phyloP scores from a whole-genome alignment of 225 moss, liverwort and hornwort species.

The Physcomitrellopsis africana region DNA sequence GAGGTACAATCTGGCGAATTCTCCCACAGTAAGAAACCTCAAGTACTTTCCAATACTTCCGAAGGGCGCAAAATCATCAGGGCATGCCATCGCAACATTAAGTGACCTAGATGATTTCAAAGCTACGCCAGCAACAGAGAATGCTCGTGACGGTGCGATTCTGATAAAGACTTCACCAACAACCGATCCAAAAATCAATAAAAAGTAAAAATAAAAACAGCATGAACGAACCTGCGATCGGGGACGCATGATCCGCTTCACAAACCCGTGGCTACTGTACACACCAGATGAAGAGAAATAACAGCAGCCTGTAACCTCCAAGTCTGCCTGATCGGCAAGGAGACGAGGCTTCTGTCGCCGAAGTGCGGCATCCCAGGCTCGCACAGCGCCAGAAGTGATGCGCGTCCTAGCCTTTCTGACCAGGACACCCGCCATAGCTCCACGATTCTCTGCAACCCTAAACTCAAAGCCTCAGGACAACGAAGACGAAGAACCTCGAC shows the following conservation, averaged over 20 bases:
- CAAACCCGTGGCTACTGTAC: slow-evolving; percentile 22
- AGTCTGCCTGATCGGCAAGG: slow-evolving; percentile 24
- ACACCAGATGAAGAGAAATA: slow-evolving; percentile 36
- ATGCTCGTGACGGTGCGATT: neutral
- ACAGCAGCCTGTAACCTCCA: slow-evolving; percentile 8
- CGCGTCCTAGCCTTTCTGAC: slow-evolving; percentile 42
- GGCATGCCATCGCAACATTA: neutral
- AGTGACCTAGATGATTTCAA: neutral
- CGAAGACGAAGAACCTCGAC: neutral
- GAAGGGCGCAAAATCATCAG: neutral
- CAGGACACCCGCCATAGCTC: slow-evolving; percentile 55
- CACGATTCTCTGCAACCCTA: slow-evolving; percentile 36
- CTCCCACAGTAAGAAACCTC: neutral
- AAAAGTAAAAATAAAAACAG: neutral
- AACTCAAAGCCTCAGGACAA: neutral
- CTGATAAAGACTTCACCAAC: too few species aligned
- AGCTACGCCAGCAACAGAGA: neutral
- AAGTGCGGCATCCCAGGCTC: slow-evolving; percentile 28
- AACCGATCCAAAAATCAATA: neutral
- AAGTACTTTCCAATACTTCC: neutral
- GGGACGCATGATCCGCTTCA: slow-evolving; percentile 57
- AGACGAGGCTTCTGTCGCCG: slow-evolving; percentile 18
- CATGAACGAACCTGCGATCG: slow-evolving; percentile 52
- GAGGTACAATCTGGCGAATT: slow-evolving; percentile 55
- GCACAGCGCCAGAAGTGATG: slow-evolving; percentile 29